phyloP scores from a whole-genome alignment of 352 stramenopile genomes.

The Globisporangium emineosum region DNA sequence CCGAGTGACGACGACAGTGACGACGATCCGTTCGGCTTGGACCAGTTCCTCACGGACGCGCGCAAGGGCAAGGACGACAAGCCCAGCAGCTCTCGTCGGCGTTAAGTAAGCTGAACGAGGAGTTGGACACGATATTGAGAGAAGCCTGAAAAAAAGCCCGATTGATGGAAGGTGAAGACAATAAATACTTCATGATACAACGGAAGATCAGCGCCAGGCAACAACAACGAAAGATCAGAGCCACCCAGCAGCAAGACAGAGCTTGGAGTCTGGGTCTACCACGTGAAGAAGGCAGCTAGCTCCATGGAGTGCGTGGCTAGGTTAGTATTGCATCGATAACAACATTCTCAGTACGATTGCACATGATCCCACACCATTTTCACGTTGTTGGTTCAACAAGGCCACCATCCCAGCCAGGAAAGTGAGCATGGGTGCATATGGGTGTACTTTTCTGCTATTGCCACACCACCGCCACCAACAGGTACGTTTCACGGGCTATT shows the following conservation, averaged over 20 bases:
- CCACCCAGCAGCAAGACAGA: neutral
- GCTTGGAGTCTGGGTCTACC: too few species aligned
- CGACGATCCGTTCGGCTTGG: slow-evolving; percentile 82
- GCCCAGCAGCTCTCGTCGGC: slow-evolving; percentile 25
- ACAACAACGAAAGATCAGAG: neutral
- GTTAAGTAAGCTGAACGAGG: slow-evolving; percentile 15
- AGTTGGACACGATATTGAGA: neutral
- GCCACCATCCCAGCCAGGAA: neutral
- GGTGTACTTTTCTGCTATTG: slow-evolving; percentile 9
- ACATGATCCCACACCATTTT: too few species aligned
- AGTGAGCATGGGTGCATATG: slow-evolving; percentile 1
- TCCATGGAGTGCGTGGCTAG: too few species aligned
- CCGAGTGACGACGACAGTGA: slow-evolving; percentile 44
- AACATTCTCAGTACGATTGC: too few species aligned
- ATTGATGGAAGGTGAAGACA: neutral
- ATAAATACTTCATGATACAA: neutral
- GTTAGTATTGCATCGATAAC: too few species aligned
- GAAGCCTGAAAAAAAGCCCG: neutral
- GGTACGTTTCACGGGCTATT: slow-evolving; percentile 15
- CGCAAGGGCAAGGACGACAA: slow-evolving; percentile 36
- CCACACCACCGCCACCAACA: slow-evolving; percentile 12
- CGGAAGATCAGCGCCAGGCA: neutral
- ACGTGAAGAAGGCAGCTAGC: too few species aligned
- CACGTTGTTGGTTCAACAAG: neutral
- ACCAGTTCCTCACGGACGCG: slow-evolving; percentile 80